Evolutionary conservation across 2,329 filamentous ascomycete genomes (phyloP).

Genomic region (Zymoseptoria brevis): DNA sequence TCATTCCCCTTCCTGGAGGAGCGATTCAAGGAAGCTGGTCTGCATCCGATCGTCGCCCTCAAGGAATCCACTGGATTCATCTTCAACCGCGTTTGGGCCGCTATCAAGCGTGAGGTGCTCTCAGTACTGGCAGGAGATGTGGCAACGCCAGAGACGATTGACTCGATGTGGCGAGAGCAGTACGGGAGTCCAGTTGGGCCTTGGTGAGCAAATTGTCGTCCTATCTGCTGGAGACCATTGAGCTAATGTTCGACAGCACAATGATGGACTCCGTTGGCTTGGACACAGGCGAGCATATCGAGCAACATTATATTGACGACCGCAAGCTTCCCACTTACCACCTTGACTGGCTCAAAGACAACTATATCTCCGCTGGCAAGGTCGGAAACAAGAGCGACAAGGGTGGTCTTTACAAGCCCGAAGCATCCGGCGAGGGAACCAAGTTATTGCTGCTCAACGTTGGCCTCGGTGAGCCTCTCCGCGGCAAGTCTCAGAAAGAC

Average conservation of each 20-base stretch:
- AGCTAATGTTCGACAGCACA: neutral
- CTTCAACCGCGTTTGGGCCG: slow-evolving; percentile 51
- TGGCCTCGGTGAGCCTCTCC: slow-evolving; percentile 7
- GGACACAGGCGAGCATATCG: slow-evolving; percentile 48
- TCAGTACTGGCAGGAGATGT: slow-evolving; percentile 46
- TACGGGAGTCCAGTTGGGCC: slow-evolving; percentile 11
- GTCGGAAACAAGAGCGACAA: slow-evolving; percentile 32
- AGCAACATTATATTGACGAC: slow-evolving; percentile 46
- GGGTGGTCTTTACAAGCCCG: slow-evolving; percentile 6
- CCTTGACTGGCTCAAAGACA: slow-evolving; percentile 38
- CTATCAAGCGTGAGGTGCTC: slow-evolving; percentile 47
- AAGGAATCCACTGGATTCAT: slow-evolving; percentile 48
- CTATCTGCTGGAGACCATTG: slow-evolving; percentile 23
- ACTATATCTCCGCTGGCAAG: slow-evolving; percentile 41
- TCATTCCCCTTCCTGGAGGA: slow-evolving; percentile 42
- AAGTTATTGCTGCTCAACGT: slow-evolving; percentile 16
- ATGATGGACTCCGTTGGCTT: slow-evolving; percentile 46
- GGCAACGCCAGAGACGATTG: slow-evolving; percentile 42
- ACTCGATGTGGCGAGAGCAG: slow-evolving; percentile 39
- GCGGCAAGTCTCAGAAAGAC: slow-evolving; percentile 5
- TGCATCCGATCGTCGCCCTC: slow-evolving; percentile 36
- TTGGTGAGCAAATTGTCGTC: slow-evolving; percentile 3
- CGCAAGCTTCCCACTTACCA: slow-evolving; percentile 35
- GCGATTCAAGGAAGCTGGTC: slow-evolving; percentile 34
- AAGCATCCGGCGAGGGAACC: slow-evolving; percentile 1